Evolutionary conservation across 768 basidiomycete genomes (phyloP).

Genomic region (Termitomyces sp.): DNA sequence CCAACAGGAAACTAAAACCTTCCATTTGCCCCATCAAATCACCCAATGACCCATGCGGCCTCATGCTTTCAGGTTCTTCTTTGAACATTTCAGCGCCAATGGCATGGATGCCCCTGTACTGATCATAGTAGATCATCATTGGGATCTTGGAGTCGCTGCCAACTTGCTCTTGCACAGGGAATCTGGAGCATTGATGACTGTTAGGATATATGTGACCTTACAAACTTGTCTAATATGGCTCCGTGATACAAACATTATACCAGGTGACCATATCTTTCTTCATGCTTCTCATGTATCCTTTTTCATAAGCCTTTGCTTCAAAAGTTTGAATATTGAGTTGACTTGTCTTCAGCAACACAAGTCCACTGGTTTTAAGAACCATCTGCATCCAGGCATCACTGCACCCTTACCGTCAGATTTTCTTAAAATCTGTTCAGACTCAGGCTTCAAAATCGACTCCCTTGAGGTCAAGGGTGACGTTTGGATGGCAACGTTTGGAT

Average conservation of each 20-base stretch:
- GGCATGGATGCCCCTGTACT: conserved; percentile 34
- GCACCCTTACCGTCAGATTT: conserved; percentile 63
- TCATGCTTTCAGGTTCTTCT: conserved; percentile 36
- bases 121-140: conserved; percentile 46
- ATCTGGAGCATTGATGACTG: conserved; percentile 28
- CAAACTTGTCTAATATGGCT: conserved; percentile 34
- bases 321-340: background rate
- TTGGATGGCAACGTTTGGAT: conserved; percentile 42
- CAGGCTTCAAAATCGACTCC: conserved; percentile 39
- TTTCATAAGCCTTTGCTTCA: conserved; percentile 37
- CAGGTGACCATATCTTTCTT: conserved; percentile 52
- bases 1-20: too few relatives aligned
- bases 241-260: conserved; percentile 27
- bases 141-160: conserved; percentile 47
- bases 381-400: conserved; percentile 49
- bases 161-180: conserved; percentile 43
- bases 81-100: conserved; percentile 46
- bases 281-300: conserved; percentile 61
- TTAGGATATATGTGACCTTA: conserved; percentile 13
- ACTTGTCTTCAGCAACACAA: conserved; percentile 44
- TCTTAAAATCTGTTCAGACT: conserved; percentile 44
- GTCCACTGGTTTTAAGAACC: conserved; percentile 41
- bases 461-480: conserved; percentile 43
- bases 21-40: too few relatives aligned
- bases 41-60: too few relatives aligned